Conservation (phyloP, 306 rosid genomes). For the Benincasa hispida region DNA sequence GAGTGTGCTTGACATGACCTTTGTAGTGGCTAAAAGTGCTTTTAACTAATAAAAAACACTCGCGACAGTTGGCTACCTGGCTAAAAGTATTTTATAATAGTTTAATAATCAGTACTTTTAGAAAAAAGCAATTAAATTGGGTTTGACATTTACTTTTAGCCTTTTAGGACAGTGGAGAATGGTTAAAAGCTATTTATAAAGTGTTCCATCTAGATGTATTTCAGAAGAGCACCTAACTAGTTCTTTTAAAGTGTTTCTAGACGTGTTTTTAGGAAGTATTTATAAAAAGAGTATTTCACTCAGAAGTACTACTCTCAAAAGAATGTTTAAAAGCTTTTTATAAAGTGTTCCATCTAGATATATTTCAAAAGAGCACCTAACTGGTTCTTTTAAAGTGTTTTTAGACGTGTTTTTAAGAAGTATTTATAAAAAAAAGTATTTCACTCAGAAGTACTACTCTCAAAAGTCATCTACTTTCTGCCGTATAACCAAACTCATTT, state of each 20-base stretch:
- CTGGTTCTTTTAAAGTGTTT: background rate
- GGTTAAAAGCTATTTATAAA: background rate
- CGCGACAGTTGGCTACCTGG: background rate
- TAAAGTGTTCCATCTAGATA: no score
- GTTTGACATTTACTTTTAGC: background rate
- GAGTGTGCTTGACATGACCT: background rate
- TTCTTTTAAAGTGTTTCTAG: no score
- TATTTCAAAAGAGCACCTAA: background rate
- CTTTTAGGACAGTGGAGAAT: background rate
- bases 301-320: no score
- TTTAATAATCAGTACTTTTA: background rate
- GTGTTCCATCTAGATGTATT: no score
- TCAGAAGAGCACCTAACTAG: no score
- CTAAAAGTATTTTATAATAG: background rate
- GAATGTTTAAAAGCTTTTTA: no score
- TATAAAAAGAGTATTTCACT: no score
- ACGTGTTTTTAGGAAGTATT: background rate
- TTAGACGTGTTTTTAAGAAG: background rate
- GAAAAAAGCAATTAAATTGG: background rate
- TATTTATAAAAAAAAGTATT: background rate
- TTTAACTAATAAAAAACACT: background rate
- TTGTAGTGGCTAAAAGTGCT: background rate
- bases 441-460: background rate
- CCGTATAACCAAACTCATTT: background rate
- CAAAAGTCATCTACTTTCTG: background rate